Conservation (phyloP, 257 asterid species). For the Oldenlandia corymbosa region DNA sequence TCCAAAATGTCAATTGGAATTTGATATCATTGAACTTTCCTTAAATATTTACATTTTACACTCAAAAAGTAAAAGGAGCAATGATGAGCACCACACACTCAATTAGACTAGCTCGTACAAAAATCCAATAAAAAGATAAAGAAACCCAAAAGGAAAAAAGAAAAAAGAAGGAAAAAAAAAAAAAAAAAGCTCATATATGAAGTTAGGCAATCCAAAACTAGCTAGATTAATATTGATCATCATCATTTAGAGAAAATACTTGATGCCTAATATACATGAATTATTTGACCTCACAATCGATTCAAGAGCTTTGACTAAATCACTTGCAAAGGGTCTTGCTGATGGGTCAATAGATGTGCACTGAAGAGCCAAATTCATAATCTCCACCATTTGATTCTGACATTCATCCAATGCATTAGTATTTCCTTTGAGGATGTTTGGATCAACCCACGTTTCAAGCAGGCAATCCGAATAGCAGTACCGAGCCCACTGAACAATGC, state of each 20-base stretch:
- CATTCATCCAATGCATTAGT: constrained; percentile 12
- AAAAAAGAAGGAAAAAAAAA: too few species aligned
- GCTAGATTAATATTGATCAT: background rate
- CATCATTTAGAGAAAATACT: constrained; percentile 18
- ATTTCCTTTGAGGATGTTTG: constrained; percentile 31
- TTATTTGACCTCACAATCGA: constrained; percentile 30
- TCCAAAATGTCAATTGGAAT: background rate
- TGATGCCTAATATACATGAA: constrained; percentile 46
- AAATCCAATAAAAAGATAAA: constrained; percentile 1
- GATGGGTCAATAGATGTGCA: constrained; percentile 68
- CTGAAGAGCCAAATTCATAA: constrained; percentile 70
- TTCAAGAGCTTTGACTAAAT: constrained; percentile 44
- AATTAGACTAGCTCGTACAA: constrained; percentile 10
- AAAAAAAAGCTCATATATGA: constrained; percentile 8
- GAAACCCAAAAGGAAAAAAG: too few species aligned
- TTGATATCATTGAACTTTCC: constrained; percentile 2
- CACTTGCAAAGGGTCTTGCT: constrained; percentile 52
- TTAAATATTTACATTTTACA: constrained; percentile 17
- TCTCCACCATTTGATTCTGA: constrained; percentile 56
- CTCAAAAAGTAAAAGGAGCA: constrained; percentile 8
- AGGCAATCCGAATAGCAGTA: constrained; percentile 78
- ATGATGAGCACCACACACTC: constrained; percentile 25
- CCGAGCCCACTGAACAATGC: constrained; percentile 75
- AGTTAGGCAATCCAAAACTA: constrained; percentile 22
- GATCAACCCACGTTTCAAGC: constrained; percentile 70